Evolutionary conservation across 805 yeast species (phyloP), one percentile per base, ranked within the genome.

Genomic region (Kurtzmaniella fragi): DNA sequence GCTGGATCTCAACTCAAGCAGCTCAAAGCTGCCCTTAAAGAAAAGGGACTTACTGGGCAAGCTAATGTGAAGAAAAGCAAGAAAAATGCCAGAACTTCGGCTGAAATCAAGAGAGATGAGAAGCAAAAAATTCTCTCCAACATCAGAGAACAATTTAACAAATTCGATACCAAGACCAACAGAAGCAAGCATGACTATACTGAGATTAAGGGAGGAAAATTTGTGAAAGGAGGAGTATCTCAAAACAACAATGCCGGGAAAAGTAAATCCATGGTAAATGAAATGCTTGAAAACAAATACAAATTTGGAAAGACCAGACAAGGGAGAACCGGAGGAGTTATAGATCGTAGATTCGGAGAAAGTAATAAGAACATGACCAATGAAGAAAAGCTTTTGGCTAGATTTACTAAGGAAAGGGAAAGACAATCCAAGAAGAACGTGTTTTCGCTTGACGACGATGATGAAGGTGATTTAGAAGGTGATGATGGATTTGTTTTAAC

Each of bases 291-390:
- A 66, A 71, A 40, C 69, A 84, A 84, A 5, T 86, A 80, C 58
- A 84, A 85, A 35, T 75, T 78, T 15, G 80, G 75, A 49, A 76
- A 73, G 57, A 59, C 71, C n/a, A 62, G 70, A 37, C 78, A 80
- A 52, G 84, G 86, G 48, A 84, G 76, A 57, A 78, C 72, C 29
- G 96, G 97, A 38, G 87, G 86, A 2, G 54, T 93, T 11, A 59
- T 79, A 2, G 99, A 93, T 67, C 75, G 89, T 48, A 78, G 96
- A 63, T 91, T 93, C 60, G 99, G 99, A 57, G 99, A 93, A 56
- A 75, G 77, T 46, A 82, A 87, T 59, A 49, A 52, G 35, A 60
- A 69, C 35, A 54, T 93, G 69, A 76, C 83, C n/a, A 80, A 80
- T 10, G 98, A 93, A 61, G 96, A 93, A 49, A 87, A 84, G 60